phyloP scores from a whole-genome alignment of 441 rosid genomes.

The Gossypium trilobum region DNA sequence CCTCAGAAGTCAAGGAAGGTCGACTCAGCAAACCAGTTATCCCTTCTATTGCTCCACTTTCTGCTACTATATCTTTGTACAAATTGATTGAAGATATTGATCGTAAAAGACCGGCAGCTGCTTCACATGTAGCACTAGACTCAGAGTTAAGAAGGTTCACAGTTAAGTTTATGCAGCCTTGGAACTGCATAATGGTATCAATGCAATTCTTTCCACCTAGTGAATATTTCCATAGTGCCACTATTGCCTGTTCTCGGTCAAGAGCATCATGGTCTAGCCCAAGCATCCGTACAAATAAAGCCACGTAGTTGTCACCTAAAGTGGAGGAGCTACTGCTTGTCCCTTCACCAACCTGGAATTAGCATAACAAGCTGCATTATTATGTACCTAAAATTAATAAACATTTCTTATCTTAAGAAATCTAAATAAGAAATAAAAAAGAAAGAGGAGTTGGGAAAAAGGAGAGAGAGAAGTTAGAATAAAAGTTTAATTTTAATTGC shows the following conservation, averaged over 20 bases:
- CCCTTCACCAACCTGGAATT: slow-evolving; percentile 37
- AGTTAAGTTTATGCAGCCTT: slow-evolving; percentile 61
- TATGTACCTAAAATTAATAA: slow-evolving; percentile 7
- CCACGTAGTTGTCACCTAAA: slow-evolving; percentile 48
- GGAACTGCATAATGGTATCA: slow-evolving; percentile 65
- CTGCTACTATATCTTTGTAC: slow-evolving; percentile 64
- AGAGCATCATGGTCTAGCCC: slow-evolving; percentile 73
- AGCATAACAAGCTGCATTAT: slow-evolving; percentile 17
- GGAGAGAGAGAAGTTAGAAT: background rate
- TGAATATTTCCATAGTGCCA: slow-evolving; percentile 67
- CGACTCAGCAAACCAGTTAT: slow-evolving; percentile 47
- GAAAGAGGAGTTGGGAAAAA: background rate
- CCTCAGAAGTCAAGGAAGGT: slow-evolving; percentile 62
- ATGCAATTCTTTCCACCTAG: slow-evolving; percentile 66
- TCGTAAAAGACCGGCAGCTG: slow-evolving; percentile 75
- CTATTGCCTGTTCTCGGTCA: slow-evolving; percentile 71
- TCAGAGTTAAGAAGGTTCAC: slow-evolving; percentile 63
- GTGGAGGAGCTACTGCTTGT: slow-evolving; percentile 31
- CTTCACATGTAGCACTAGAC: slow-evolving; percentile 49
- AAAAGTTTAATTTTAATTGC: background rate
- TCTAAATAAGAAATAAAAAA: background rate
- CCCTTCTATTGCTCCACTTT: slow-evolving; percentile 75
- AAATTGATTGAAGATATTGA: slow-evolving; percentile 52
- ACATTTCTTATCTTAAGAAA: background rate
- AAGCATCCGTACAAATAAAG: slow-evolving; percentile 74